Evolutionary conservation across 441 rosid genomes (phyloP), one percentile per base, ranked within the genome.

Genomic region (Macaranga tanarius): DNA sequence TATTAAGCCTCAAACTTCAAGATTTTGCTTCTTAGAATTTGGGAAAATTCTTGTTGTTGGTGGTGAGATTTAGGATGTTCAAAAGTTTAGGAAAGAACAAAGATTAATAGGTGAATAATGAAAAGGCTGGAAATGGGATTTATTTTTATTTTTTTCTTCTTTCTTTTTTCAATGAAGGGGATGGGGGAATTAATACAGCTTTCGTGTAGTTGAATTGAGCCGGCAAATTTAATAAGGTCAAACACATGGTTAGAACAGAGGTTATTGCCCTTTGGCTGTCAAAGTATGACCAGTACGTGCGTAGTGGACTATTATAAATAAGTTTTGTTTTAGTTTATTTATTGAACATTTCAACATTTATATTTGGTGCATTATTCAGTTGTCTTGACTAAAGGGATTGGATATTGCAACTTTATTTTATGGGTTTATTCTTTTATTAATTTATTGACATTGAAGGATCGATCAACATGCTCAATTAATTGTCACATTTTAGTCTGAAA

Each of bases 201-300:
- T 48, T 2, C 51, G 40, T 51, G 38, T 45, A 48, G 65, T 23
- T 1, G 44, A 25, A 7, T 5, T 19, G 9, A 47, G 67, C 74
- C 51, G 19, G 73, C 56, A 60, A 28, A 40, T 31, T 71, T 58
- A 60, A 28, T 28, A 22, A 61, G 56, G 56, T 55, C 45, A 56
- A 25, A 65, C 16, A 28, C 47, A 40, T 13, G 17, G 34, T 12
- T n/a, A 8, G 50, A 55, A n/a, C 63, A 26, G 48, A 20, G 4
- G 28, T 7, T 57, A 11, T 7, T 45, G 40, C 25, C 13, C 4
- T 5, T 23, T 19, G 23, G 76, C 76, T 25, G 70, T 26, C 45
- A 55, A 73, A 40, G 25, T 42, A 64, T 55, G 70, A 73, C 76
- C 44, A 44, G 7, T 23, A 65, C 20, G 8, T 7, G 0, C 1